A percentile compares a stretch with the other conserved stretches of the same genome.
Evolutionary conservation across 345 rosid species (phyloP).

Genomic region (Boechera stricta): DNA sequence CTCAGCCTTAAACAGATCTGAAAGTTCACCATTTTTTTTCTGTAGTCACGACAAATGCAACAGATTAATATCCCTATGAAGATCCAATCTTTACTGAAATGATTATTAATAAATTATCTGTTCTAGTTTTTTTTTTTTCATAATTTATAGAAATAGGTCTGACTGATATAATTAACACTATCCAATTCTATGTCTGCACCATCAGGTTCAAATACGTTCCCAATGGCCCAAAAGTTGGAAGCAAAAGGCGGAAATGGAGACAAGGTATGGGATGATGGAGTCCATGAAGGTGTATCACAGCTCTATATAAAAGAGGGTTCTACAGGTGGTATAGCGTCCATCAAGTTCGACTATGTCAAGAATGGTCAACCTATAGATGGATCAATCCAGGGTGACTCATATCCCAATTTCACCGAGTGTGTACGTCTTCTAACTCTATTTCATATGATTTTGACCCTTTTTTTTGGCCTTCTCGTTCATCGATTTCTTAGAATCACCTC

Average conservation of each 20-base stretch:
- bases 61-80: no score
- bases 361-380: conserved; percentile 14
- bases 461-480: no score
- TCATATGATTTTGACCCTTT: no score
- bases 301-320: conserved; percentile 16
- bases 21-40: no score
- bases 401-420: conserved; percentile 8
- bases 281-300: conserved; percentile 13
- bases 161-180: no score
- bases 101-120: no score
- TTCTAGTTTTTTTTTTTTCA: no score
- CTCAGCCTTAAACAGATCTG: not conserved
- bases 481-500: no score
- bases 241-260: conserved; percentile 35
- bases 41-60: no score
- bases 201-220: not conserved
- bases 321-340: conserved; percentile 14
- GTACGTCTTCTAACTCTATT: conserved; percentile 13
- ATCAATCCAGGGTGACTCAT: conserved; percentile 8
- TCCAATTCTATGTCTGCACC: not conserved
- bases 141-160: no score
- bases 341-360: conserved; percentile 34
- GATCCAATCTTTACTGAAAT: not conserved
- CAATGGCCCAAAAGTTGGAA: conserved; percentile 26
- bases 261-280: conserved; percentile 36